phyloP scores from a whole-genome alignment of 1,284 basidiomycete species.

The Ustilago cynodontis region DNA sequence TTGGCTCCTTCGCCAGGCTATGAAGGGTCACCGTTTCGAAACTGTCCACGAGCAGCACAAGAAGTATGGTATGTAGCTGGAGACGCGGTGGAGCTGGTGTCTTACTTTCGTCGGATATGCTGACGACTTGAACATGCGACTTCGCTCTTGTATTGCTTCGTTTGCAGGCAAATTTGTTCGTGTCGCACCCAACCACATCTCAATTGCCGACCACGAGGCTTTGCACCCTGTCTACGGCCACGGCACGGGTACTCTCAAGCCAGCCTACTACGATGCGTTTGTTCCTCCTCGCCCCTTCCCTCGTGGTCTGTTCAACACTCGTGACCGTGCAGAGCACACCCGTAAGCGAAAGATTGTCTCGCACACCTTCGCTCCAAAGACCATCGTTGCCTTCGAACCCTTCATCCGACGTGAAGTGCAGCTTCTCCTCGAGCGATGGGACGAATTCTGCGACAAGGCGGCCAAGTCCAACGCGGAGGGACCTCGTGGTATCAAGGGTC shows the following conservation, averaged over 20 bases:
- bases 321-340: conserved; percentile 83
- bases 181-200: conserved; percentile 86
- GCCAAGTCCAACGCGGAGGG: conserved; percentile 43
- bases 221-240: conserved; percentile 56
- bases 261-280: conserved; percentile 79
- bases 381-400: conserved; percentile 61
- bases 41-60: conserved; percentile 81
- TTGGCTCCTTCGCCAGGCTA: conserved; percentile 80
- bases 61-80: conserved; percentile 76
- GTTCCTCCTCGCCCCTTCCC: conserved; percentile 71
- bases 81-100: neutral
- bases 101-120: neutral
- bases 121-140: neutral
- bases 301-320: conserved; percentile 82
- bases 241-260: conserved; percentile 58
- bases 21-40: conserved; percentile 81
- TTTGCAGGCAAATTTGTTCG: conserved; percentile 76
- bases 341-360: conserved; percentile 90
- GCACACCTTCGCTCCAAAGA: conserved; percentile 79
- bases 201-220: conserved; percentile 77
- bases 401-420: conserved; percentile 63
- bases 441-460: conserved; percentile 59
- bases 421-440: conserved; percentile 61
- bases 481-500: conserved; percentile 57
- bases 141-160: neutral